Evolutionary conservation across 345 rosid species (phyloP), one percentile per base, ranked within the genome.

Genomic region (Syzygium aromaticum): DNA sequence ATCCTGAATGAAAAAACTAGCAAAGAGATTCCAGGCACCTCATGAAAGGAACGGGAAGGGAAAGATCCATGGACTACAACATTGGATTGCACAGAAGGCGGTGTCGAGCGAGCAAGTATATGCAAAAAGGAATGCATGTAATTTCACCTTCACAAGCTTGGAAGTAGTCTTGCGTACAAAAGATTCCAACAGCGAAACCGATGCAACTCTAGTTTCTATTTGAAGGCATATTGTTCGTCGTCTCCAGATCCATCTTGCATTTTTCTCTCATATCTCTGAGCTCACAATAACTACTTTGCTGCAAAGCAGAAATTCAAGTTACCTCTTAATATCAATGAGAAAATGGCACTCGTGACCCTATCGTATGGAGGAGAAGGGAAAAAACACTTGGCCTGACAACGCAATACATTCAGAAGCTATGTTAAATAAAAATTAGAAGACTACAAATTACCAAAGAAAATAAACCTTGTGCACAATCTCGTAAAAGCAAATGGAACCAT

Each of bases 231-330:
- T 89, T 91, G 84, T 86, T 89, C n/a, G 88, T 90, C 86, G 88
- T 92, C 92, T 92, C 97, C 33, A 94, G 90, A 90, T 94, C 97
- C 87, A 87, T 90, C 94, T 92, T 94, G 94, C 99, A 92, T 85
- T 93, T 90, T 90, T 94, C 97, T 88, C 96, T 93, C 91, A 94
- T 86, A 85, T 96, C 95, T 89, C 89, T 93, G 89, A 96, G 90
- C 46, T 91, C 63, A 51, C 59, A 83, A 89, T 91, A 93, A 84
- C 91, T 89, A 28, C 91, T 87, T 92, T 96, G 94, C 99, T 96
- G 97, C 91, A 82, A 89, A 84, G 57, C 54, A 87, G 82, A 73
- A 73, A 38, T 19, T 38, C 27, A 73, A 73, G 82, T 73, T 73
- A 73, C 49, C 82, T 19, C 82, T 73, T 73, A 73, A 21, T 9